phyloP scores from a whole-genome alignment of 116 monocot genomes.

The Papilionanthe hybrid region DNA sequence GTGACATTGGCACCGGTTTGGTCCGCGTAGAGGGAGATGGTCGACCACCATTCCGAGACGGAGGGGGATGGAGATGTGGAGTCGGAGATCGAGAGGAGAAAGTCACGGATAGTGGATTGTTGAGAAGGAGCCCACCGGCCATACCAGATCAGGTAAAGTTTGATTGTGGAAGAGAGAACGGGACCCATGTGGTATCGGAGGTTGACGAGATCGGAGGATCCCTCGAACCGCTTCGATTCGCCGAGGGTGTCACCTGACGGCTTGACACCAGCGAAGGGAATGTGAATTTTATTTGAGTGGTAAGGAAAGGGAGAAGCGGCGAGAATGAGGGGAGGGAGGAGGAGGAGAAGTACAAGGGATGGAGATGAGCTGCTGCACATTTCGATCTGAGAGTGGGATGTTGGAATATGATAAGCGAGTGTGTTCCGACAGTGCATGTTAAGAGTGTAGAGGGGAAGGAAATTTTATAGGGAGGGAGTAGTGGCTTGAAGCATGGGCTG shows the following conservation, averaged over 20 bases:
- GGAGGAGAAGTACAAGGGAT: not conserved
- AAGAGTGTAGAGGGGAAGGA: not conserved
- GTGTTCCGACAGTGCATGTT: not conserved
- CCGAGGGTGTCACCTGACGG: not conserved
- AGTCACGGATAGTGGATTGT: constrained; percentile 54
- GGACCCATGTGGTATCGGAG: constrained; percentile 92
- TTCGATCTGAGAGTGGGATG: not conserved
- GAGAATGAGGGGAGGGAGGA: constrained; percentile 1
- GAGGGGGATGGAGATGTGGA: constrained; percentile 35
- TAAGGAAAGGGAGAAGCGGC: not conserved
- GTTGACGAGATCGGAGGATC: constrained; percentile 63
- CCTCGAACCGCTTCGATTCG: constrained; percentile 59
- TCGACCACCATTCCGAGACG: constrained; percentile 72
- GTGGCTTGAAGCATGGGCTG: not conserved
- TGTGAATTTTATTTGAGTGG: constrained; percentile 5
- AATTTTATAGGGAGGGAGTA: not conserved
- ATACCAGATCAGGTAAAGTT: constrained; percentile 83
- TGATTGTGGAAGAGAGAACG: constrained; percentile 68
- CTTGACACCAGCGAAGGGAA: not conserved
- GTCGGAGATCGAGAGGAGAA: constrained; percentile 75
- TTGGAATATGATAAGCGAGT: not conserved
- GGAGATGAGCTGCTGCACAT: constrained; percentile 6
- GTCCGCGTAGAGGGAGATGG: constrained; percentile 66
- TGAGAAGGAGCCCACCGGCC: constrained; percentile 48
- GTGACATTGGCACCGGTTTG: constrained; percentile 71